Evolutionary conservation across 2,329 filamentous ascomycete genomes (phyloP).

Genomic region (Onygenales sp.): DNA sequence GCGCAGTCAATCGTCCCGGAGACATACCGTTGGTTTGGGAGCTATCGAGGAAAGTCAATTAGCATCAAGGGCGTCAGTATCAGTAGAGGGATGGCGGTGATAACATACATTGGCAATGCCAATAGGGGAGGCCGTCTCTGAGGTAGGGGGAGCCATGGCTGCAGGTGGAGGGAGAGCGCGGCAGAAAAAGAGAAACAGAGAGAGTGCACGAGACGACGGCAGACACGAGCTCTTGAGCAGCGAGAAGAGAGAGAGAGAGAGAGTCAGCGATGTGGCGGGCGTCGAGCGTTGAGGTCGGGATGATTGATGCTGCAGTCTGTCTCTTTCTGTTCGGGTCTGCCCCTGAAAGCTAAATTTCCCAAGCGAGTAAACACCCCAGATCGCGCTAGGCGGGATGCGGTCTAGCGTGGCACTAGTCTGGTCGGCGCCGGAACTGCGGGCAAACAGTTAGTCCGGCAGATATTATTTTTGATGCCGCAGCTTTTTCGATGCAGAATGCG

Average conservation of each 20-base stretch:
- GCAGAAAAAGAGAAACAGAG: constrained; percentile 5
- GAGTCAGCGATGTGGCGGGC: constrained; percentile 9
- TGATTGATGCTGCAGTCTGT: constrained; percentile 4
- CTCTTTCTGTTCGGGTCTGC: constrained; percentile 16
- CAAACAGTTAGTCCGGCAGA: constrained; percentile 3
- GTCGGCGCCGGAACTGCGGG: not conserved
- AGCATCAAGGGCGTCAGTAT: constrained; percentile 21
- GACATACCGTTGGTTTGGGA: constrained; percentile 59
- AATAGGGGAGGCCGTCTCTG: constrained; percentile 57
- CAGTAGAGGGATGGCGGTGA: constrained; percentile 4
- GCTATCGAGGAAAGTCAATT: constrained; percentile 30
- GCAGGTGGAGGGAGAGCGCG: constrained; percentile 3
- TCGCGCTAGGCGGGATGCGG: constrained; percentile 19
- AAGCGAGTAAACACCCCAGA: constrained; percentile 18
- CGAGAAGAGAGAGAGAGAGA: constrained; percentile 7
- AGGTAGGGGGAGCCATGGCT: constrained; percentile 44
- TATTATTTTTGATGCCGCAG: not conserved
- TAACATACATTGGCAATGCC: constrained; percentile 62
- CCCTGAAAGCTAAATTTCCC: constrained; percentile 23
- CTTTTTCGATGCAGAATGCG: not conserved
- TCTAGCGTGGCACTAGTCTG: constrained; percentile 11
- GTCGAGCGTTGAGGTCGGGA: constrained; percentile 11
- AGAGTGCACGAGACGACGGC: constrained; percentile 1
- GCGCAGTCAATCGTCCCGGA: constrained; percentile 28
- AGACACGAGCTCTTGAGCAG: not conserved